phyloP scores from a whole-genome alignment of 768 basidiomycete genomes.

The Tylopilus felleus region DNA sequence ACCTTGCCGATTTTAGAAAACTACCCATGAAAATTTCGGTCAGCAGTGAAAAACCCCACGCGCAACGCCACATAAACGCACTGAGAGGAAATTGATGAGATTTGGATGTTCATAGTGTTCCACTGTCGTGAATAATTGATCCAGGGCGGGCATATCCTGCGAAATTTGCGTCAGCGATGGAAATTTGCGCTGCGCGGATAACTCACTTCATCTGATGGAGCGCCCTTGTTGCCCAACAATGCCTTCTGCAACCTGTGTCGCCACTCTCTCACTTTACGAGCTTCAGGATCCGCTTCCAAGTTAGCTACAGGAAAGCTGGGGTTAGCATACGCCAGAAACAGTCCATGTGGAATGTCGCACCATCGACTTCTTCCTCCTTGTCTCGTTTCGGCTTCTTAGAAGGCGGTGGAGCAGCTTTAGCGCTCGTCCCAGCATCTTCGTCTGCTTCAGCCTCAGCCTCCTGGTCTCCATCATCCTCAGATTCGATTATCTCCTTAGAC shows the following conservation, averaged over 20 bases:
- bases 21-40: constrained; percentile 15
- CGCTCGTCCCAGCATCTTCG: constrained; percentile 46
- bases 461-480: constrained; percentile 56
- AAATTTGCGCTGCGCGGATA: background rate
- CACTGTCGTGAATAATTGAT: constrained; percentile 70
- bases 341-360: constrained; percentile 36
- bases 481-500: constrained; percentile 62
- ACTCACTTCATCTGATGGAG: constrained; percentile 65
- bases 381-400: constrained; percentile 60
- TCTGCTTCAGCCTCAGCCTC: constrained; percentile 47
- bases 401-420: constrained; percentile 57
- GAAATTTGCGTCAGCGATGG: constrained; percentile 6
- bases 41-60: constrained; percentile 6
- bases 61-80: constrained; percentile 29
- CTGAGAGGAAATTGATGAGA: constrained; percentile 64
- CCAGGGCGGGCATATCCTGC: constrained; percentile 75
- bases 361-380: constrained; percentile 60
- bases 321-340: constrained; percentile 5
- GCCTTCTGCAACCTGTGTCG: constrained; percentile 89
- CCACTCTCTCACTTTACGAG: constrained; percentile 82
- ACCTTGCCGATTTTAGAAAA: constrained; percentile 56
- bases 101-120: constrained; percentile 76
- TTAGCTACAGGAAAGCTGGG: constrained; percentile 30
- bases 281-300: constrained; percentile 56
- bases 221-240: constrained; percentile 63